phyloP scores from a whole-genome alignment of 169 alveolate genomes.

The Cryptosporidium baileyi region DNA sequence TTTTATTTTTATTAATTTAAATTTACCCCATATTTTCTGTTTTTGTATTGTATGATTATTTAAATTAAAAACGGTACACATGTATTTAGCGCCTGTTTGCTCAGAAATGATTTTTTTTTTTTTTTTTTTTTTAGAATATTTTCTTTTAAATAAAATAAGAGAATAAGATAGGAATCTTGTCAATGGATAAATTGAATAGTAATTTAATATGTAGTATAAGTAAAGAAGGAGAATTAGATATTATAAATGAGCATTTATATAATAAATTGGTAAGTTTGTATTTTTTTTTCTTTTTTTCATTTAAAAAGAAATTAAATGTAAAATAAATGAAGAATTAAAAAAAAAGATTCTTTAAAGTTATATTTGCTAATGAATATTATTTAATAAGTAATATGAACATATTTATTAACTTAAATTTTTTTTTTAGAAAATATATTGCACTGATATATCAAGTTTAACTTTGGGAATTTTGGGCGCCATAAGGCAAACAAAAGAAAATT shows the following conservation, averaged over 20 bases:
- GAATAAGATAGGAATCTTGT: background rate
- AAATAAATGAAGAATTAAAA: no score
- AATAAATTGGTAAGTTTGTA: constrained; percentile 39
- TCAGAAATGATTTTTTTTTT: background rate
- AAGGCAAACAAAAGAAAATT: background rate
- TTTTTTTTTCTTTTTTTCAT: background rate
- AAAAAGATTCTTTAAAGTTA: no score
- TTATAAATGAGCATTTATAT: constrained; percentile 17
- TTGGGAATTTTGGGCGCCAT: constrained; percentile 67
- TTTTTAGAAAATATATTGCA: constrained; percentile 3
- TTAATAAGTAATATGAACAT: no score
- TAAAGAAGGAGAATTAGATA: constrained; percentile 3
- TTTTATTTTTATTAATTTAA: no score
- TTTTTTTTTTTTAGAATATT: no score
- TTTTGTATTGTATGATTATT: background rate
- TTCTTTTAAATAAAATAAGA: no score
- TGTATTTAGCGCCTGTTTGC: background rate
- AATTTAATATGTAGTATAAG: constrained; percentile 45
- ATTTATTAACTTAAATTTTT: background rate
- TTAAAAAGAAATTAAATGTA: no score
- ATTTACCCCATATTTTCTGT: background rate
- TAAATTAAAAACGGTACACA: background rate
- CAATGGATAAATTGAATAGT: background rate
- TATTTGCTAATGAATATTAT: no score
- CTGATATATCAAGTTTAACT: constrained; percentile 47